These are phyloP conservation scores for Paxillus involutus DNA, from an alignment of 768 basidiomycete genomes.

Conservation along the genomic window DNA sequence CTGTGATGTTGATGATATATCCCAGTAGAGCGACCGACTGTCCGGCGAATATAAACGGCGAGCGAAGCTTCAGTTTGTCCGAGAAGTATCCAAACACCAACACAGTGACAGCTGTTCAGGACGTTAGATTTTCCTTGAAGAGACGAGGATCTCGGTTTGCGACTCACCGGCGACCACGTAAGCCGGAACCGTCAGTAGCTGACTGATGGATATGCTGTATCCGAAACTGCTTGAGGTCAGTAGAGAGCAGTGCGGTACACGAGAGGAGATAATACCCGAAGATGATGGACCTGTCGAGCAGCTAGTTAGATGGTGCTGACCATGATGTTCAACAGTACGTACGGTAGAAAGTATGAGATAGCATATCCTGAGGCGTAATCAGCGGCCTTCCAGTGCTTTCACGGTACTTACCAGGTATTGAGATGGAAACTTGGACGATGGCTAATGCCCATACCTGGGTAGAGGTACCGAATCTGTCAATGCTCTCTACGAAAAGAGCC, in stretches of 20 bases:
- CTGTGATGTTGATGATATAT: too few species aligned
- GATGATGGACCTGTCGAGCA: conserved; percentile 50
- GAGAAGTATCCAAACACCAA: too few species aligned
- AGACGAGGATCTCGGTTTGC: too few species aligned
- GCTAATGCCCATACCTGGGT: conserved; percentile 2
- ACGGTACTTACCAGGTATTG: conserved; percentile 50
- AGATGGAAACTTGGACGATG: conserved; percentile 55
- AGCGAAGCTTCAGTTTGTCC: too few species aligned
- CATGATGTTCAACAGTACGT: conserved; percentile 25
- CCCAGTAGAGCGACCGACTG: too few species aligned
- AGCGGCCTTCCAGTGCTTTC: background rate
- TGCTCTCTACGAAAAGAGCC: too few species aligned
- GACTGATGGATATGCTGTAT: too few species aligned
- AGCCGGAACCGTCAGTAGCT: too few species aligned
- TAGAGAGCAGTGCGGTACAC: background rate
- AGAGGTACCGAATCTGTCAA: background rate
- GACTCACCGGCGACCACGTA: too few species aligned
- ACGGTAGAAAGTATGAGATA: conserved; percentile 66
- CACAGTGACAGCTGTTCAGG: too few species aligned
- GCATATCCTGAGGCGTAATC: conserved; percentile 47
- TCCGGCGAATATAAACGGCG: too few species aligned
- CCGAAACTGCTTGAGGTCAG: conserved; percentile 46
- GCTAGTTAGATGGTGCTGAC: background rate
- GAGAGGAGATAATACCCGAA: conserved; percentile 32
- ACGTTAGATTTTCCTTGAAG: too few species aligned